Conservation (phyloP, 2,329 filamentous ascomycete species). For the Trichoderma polysporum region DNA sequence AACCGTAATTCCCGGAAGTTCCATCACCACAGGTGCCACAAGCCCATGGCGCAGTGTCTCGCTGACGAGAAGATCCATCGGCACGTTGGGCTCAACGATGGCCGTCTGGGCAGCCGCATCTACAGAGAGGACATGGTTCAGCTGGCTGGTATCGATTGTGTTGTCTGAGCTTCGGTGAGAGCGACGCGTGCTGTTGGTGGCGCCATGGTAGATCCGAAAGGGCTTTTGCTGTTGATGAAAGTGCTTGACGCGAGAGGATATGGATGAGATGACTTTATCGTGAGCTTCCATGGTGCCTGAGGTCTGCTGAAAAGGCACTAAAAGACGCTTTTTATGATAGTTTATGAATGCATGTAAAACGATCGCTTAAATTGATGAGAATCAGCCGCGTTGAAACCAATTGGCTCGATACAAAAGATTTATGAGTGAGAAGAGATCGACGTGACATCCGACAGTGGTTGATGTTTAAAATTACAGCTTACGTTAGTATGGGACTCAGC, state of each 20-base stretch:
- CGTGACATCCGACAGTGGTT: not conserved
- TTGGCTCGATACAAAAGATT: not conserved
- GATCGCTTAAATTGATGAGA: not conserved
- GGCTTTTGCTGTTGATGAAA: constrained; percentile 49
- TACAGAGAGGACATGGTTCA: constrained; percentile 63
- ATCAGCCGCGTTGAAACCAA: not conserved
- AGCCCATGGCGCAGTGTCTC: constrained; percentile 56
- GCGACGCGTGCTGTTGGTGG: constrained; percentile 72
- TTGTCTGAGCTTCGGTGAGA: constrained; percentile 49
- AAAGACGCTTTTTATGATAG: not conserved
- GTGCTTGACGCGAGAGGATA: constrained; percentile 44
- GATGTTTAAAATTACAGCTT: not conserved
- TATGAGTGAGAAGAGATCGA: not conserved
- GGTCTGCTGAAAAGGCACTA: not conserved
- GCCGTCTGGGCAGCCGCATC: constrained; percentile 54
- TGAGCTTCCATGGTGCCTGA: constrained; percentile 44
- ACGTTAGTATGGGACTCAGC: constrained; percentile 7
- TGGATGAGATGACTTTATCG: constrained; percentile 42
- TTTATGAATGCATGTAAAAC: not conserved
- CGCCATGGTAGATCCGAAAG: constrained; percentile 75
- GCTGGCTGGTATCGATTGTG: constrained; percentile 64
- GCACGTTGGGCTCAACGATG: constrained; percentile 68
- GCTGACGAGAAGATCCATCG: constrained; percentile 63
- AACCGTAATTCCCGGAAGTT: constrained; percentile 70
- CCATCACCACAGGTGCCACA: constrained; percentile 67